Conservation (phyloP, 208 protist genomes). For the Trypanosoma scelopori region DNA sequence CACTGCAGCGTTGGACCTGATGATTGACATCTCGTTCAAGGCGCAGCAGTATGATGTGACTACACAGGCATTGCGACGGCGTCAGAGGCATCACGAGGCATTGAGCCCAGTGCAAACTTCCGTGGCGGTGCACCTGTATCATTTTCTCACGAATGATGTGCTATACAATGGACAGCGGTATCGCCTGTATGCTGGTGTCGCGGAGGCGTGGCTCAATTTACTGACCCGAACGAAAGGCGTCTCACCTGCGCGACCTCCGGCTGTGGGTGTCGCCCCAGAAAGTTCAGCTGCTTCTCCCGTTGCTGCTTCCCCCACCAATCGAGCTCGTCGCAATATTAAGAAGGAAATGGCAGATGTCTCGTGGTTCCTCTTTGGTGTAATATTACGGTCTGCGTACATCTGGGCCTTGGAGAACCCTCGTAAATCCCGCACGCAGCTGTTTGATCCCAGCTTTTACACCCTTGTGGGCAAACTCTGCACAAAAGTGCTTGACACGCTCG, state of each 20-base stretch:
- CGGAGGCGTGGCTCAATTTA: conserved; percentile 67
- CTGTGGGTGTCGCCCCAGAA: conserved; percentile 4
- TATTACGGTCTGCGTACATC: conserved; percentile 81
- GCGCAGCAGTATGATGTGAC: conserved; percentile 76
- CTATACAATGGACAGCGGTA: conserved; percentile 57
- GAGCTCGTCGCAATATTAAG: conserved; percentile 42
- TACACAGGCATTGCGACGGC: conserved; percentile 44
- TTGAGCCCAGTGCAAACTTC: conserved; percentile 38
- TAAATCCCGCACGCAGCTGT: conserved; percentile 44
- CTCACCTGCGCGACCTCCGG: background rate
- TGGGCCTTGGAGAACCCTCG: conserved; percentile 65
- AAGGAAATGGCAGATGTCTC: conserved; percentile 71
- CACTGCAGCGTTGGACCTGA: conserved; percentile 68
- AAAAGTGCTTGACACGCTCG: conserved; percentile 50
- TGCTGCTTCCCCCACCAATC: background rate
- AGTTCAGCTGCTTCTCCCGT: conserved; percentile 23
- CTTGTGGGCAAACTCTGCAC: conserved; percentile 65
- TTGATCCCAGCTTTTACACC: conserved; percentile 67
- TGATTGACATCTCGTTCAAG: conserved; percentile 61
- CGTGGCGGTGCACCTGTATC: conserved; percentile 67
- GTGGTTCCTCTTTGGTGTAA: conserved; percentile 86
- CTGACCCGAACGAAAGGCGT: conserved; percentile 19
- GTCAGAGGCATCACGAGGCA: conserved; percentile 12
- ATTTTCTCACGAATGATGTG: conserved; percentile 80
- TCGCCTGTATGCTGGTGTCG: conserved; percentile 77